These are phyloP conservation scores for Podospora comata DNA, from an alignment of 495 filamentous ascomycete species.

Conservation along the genomic window DNA sequence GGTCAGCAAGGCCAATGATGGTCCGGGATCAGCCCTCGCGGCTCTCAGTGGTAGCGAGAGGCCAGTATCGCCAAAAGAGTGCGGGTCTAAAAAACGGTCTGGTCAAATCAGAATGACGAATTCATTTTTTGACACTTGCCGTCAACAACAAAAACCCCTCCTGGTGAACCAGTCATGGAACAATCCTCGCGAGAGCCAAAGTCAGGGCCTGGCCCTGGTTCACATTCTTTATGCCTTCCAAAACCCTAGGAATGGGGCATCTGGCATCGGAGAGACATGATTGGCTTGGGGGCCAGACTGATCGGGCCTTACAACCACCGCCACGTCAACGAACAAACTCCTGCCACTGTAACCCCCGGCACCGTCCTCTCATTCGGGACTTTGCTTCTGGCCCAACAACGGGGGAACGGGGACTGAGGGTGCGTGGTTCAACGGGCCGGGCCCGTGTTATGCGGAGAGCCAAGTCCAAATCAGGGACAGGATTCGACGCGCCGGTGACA, in stretches of 20 bases:
- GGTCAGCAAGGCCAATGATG: background rate
- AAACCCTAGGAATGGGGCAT: slow-evolving; percentile 5
- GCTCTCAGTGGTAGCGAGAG: background rate
- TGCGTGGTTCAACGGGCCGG: slow-evolving; percentile 1
- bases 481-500: background rate
- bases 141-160: slow-evolving; percentile 6
- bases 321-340: slow-evolving; percentile 19
- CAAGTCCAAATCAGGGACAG: background rate
- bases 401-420: too few species aligned
- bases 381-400: slow-evolving; percentile 6
- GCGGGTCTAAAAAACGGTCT: background rate
- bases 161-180: slow-evolving; percentile 18
- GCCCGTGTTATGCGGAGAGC: background rate
- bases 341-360: slow-evolving; percentile 4
- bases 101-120: background rate
- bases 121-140: background rate
- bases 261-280: slow-evolving; percentile 10
- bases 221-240: slow-evolving; percentile 6
- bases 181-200: slow-evolving; percentile 8
- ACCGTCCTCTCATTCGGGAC: slow-evolving; percentile 9
- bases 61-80: background rate
- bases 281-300: slow-evolving; percentile 6
- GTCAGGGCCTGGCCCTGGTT: slow-evolving; percentile 1
- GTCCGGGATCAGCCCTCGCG: background rate
- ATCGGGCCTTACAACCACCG: slow-evolving; percentile 15